Evolutionary conservation across 2,329 filamentous ascomycete species (phyloP).

Genomic region (Didymosphaeria variabile): DNA sequence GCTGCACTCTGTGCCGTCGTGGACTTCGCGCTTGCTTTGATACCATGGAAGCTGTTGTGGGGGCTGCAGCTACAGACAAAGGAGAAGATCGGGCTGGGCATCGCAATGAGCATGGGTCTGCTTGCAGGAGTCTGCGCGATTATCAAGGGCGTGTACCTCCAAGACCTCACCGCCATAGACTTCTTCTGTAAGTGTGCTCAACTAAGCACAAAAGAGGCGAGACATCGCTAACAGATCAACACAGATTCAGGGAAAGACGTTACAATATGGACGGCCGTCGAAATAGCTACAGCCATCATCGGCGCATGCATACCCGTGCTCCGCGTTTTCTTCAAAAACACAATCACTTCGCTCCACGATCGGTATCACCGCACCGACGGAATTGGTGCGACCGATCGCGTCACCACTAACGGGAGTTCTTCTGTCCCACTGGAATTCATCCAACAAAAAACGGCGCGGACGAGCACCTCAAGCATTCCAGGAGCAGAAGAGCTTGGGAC

Average conservation of each 20-base stretch:
- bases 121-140: conserved; percentile 39
- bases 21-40: conserved; percentile 37
- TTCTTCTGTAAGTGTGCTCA: conserved; percentile 28
- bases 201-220: neutral
- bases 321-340: conserved; percentile 44
- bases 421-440: neutral
- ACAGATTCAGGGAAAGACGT: conserved; percentile 40
- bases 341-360: conserved; percentile 21
- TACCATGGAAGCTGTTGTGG: conserved; percentile 42
- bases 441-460: neutral
- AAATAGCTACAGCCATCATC: conserved; percentile 41
- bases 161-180: conserved; percentile 34
- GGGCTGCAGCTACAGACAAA: conserved; percentile 28
- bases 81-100: conserved; percentile 40
- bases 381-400: neutral
- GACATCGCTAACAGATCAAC: neutral
- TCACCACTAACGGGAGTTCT: neutral
- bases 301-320: conserved; percentile 41
- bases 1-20: conserved; percentile 33
- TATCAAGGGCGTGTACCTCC: conserved; percentile 35
- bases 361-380: conserved; percentile 6
- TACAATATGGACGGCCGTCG: conserved; percentile 41
- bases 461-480: neutral
- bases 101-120: conserved; percentile 43
- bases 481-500: neutral